A percentile compares a stretch with the other conserved stretches of the same genome.
These are phyloP conservation scores for Elymus sibiricus DNA, from an alignment of 176 grass and related monocot genomes.

Conservation along the genomic window DNA sequence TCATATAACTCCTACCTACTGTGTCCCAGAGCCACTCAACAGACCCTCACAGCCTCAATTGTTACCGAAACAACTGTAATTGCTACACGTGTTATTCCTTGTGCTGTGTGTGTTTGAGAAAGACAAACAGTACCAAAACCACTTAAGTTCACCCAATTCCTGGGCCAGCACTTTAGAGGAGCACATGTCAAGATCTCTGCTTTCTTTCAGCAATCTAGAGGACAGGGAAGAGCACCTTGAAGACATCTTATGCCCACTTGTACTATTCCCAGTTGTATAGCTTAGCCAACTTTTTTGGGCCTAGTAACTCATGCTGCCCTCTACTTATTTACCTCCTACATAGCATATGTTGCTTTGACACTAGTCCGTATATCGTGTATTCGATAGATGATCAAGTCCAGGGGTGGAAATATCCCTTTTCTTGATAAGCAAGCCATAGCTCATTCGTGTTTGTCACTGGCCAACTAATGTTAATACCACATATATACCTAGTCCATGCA, in stretches of 20 bases:
- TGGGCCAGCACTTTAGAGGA: slow-evolving; percentile 1
- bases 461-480: background rate
- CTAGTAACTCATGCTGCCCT: background rate
- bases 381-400: background rate
- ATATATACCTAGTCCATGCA: background rate
- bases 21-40: background rate
- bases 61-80: background rate
- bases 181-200: background rate
- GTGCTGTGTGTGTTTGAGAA: background rate
- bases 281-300: background rate
- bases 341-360: background rate
- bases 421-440: background rate
- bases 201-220: background rate
- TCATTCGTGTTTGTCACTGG: background rate
- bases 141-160: background rate
- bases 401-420: background rate
- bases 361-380: background rate
- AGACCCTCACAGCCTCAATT: background rate
- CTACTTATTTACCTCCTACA: background rate
- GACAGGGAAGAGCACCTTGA: background rate
- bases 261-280: background rate
- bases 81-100: background rate
- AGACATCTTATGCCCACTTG: background rate
- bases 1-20: background rate
- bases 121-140: background rate